These are phyloP conservation scores for Cornus suecica DNA, from an alignment of 148 eudicot genomes.

Conservation along the genomic window DNA sequence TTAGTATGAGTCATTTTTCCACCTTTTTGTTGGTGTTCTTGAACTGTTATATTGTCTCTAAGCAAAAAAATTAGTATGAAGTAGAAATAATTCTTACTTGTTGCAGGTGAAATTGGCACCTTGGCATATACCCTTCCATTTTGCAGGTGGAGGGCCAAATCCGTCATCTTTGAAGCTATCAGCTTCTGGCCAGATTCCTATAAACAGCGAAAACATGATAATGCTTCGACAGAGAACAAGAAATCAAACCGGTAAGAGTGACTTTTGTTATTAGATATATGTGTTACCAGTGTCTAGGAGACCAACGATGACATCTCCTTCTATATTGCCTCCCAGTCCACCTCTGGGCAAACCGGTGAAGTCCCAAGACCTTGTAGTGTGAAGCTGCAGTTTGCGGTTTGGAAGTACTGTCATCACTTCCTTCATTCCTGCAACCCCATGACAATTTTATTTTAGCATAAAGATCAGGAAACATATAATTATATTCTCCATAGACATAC, in stretches of 20 bases:
- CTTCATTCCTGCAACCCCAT: background rate
- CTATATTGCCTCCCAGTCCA: background rate
- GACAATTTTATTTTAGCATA: too few species aligned
- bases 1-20: background rate
- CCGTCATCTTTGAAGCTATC: conserved; percentile 16
- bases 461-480: background rate
- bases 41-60: background rate
- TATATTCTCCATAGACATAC: background rate
- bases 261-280: background rate
- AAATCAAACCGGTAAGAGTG: background rate
- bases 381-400: background rate
- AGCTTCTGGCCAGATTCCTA: conserved; percentile 20
- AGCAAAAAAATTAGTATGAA: background rate
- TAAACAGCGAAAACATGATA: background rate
- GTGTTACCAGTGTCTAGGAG: conserved; percentile 7
- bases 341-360: background rate
- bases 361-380: conserved; percentile 13
- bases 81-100: conserved; percentile 12
- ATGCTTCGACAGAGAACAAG: background rate
- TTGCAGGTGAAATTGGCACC: conserved; percentile 26
- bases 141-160: conserved; percentile 19
- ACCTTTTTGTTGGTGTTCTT: background rate
- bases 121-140: conserved; percentile 24
- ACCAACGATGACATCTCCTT: conserved; percentile 5
- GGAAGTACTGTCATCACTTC: conserved; percentile 6